These are phyloP conservation scores for Macrolepiota albuminosa DNA, from an alignment of 768 basidiomycete genomes.

Conservation along the genomic window DNA sequence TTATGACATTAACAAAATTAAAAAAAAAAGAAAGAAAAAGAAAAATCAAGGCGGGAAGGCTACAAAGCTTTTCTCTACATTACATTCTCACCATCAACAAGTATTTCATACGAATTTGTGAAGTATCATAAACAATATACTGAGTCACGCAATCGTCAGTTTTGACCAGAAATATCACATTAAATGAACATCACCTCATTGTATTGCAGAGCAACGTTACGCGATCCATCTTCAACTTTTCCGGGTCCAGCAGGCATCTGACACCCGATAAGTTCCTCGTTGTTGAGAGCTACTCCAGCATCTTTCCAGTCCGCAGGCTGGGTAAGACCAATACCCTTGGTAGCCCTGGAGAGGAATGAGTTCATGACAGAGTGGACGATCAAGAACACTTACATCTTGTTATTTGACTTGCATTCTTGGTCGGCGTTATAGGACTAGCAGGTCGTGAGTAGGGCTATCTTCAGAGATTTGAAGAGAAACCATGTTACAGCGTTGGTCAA, in stretches of 20 bases:
- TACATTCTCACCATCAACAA: slow-evolving; percentile 52
- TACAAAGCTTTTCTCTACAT: neutral
- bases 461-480: neutral
- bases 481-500: slow-evolving; percentile 31
- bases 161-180: neutral
- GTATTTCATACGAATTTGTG: slow-evolving; percentile 56
- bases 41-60: no score
- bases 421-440: slow-evolving; percentile 45
- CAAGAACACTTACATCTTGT: slow-evolving; percentile 29
- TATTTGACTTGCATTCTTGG: slow-evolving; percentile 35
- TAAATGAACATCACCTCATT: slow-evolving; percentile 43
- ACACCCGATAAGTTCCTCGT: slow-evolving; percentile 47
- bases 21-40: neutral
- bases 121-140: slow-evolving; percentile 59
- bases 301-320: slow-evolving; percentile 58
- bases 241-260: slow-evolving; percentile 56
- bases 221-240: slow-evolving; percentile 26
- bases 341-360: slow-evolving; percentile 31
- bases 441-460: neutral
- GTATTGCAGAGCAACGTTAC: slow-evolving; percentile 37
- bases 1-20: neutral
- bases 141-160: slow-evolving; percentile 16
- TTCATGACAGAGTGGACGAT: neutral
- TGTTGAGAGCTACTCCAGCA: slow-evolving; percentile 43
- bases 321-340: slow-evolving; percentile 48